These are phyloP conservation scores for Exophiala sideris DNA, from an alignment of 2,329 filamentous ascomycete genomes.

Conservation along the genomic window DNA sequence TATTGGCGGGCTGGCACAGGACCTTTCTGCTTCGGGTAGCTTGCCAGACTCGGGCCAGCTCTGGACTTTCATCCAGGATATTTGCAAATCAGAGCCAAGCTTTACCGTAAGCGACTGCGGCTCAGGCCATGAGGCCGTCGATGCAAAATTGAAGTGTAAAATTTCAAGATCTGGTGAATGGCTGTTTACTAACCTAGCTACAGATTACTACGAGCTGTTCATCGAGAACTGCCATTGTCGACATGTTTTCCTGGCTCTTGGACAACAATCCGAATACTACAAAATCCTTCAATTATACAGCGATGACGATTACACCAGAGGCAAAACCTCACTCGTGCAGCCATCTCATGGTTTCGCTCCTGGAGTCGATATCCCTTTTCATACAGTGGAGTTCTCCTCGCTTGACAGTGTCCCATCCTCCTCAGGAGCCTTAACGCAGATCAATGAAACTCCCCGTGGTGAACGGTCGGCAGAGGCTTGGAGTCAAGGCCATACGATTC, in stretches of 20 bases:
- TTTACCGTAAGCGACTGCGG: slow-evolving; percentile 23
- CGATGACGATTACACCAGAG: slow-evolving; percentile 22
- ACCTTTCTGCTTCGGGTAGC: slow-evolving; percentile 14
- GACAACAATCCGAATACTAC: slow-evolving; percentile 21
- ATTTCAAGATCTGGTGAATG: neutral
- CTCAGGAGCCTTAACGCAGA: neutral
- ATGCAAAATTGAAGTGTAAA: slow-evolving; percentile 17
- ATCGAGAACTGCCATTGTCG: slow-evolving; percentile 26
- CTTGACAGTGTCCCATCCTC: slow-evolving; percentile 10
- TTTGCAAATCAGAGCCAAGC: slow-evolving; percentile 9
- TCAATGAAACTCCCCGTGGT: neutral
- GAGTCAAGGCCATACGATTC: neutral
- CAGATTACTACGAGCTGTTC: slow-evolving; percentile 24
- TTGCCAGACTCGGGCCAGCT: slow-evolving; percentile 16
- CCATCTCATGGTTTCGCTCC: slow-evolving; percentile 10
- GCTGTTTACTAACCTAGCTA: slow-evolving; percentile 4
- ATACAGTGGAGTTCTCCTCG: slow-evolving; percentile 15
- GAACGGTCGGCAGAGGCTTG: neutral
- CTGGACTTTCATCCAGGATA: slow-evolving; percentile 19
- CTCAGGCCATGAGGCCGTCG: slow-evolving; percentile 9
- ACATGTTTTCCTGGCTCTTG: slow-evolving; percentile 23
- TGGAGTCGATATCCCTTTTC: slow-evolving; percentile 14
- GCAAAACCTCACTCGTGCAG: slow-evolving; percentile 21
- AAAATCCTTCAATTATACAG: slow-evolving; percentile 19
- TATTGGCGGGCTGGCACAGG: slow-evolving; percentile 17